Evolutionary conservation across 371 early-diverging fungal genomes (phyloP).

Genomic region (Rhizomucor miehei): DNA sequence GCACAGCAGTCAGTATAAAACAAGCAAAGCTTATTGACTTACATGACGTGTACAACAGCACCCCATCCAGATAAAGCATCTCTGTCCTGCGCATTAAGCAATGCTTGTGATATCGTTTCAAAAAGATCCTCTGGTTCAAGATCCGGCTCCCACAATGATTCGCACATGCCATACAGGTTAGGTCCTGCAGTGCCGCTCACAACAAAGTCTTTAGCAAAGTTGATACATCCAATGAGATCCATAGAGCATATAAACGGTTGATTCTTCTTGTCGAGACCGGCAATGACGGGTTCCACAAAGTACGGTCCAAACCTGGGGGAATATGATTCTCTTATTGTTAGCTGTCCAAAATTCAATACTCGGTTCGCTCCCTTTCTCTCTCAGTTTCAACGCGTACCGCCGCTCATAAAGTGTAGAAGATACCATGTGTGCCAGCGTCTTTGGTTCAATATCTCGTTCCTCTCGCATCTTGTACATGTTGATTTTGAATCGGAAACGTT

Average conservation of each 20-base stretch:
- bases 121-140: constrained; percentile 98
- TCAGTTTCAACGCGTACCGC: constrained; percentile 46
- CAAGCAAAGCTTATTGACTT: constrained; percentile 30
- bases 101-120: constrained; percentile 94
- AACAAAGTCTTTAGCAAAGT: constrained; percentile 95
- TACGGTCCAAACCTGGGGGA: constrained; percentile 91
- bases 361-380: neutral
- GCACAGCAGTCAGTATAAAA: no score
- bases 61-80: constrained; percentile 99
- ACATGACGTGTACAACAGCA: constrained; percentile 93
- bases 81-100: constrained; percentile 98
- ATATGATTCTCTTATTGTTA: neutral
- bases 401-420: constrained; percentile 98
- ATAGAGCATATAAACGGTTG: constrained; percentile 94
- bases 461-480: constrained; percentile 98
- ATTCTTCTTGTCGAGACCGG: constrained; percentile 91
- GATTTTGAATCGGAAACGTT: constrained; percentile 90
- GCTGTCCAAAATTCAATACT: no score
- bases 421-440: constrained; percentile 92
- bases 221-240: constrained; percentile 98
- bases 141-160: constrained; percentile 97
- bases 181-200: constrained; percentile 93
- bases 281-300: constrained; percentile 94
- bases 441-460: constrained; percentile 95
- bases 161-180: constrained; percentile 97